Base-by-base conservation (phyloP, 352 stramenopile species). In the Phytophthora tubulina region DNA sequence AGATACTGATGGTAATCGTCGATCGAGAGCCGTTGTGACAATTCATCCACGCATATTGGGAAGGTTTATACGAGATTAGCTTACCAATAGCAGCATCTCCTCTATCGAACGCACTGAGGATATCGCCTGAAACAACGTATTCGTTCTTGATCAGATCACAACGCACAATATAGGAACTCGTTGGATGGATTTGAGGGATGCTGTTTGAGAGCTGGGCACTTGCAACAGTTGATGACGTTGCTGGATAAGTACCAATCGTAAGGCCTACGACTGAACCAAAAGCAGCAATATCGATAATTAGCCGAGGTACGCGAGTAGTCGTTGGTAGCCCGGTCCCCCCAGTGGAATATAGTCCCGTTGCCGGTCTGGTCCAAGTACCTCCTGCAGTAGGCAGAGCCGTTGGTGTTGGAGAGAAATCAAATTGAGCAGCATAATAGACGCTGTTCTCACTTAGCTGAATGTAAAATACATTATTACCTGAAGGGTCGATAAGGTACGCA, bases 111-210 rank as follows among this genome's bases (percentile, higher is more conserved):
- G 66, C 51, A 35, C 13, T 52, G 1, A 75, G 4, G 13, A 71
- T 71, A 53, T 71, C 60, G 17, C 60, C 54, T 27, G 61, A 67
- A 9, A 53, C 39, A 6, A 66, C 60, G 17, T 67, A 75, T 4
- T 63, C 46, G n/a, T 75, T 75, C 31, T 75, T 75, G 13, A 75
- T 59, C 2, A 72, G 6, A 54, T 66, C 61, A 32, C 68, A 75
- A 6, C 68, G 45, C 32, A 75, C 54, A 2, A 75, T 62, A 30
- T 75, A 75, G 1, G 14, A 46, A 1, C n/a, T n/a, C n/a, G 27
- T 63, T 0, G 68, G 62, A 3, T 72, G 61, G 41, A 55, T 48
- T 7, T 67, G 41, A 13, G n/a, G 68, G 14, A 66, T 75, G 8
- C n/a, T 66, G 31, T 75, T 71, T 3, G 41, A 60, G 8, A 73